Evolutionary conservation across 2,329 filamentous ascomycete genomes (phyloP), one percentile per base, ranked within the genome.

Genomic region (Purpureocillium lavendulum): DNA sequence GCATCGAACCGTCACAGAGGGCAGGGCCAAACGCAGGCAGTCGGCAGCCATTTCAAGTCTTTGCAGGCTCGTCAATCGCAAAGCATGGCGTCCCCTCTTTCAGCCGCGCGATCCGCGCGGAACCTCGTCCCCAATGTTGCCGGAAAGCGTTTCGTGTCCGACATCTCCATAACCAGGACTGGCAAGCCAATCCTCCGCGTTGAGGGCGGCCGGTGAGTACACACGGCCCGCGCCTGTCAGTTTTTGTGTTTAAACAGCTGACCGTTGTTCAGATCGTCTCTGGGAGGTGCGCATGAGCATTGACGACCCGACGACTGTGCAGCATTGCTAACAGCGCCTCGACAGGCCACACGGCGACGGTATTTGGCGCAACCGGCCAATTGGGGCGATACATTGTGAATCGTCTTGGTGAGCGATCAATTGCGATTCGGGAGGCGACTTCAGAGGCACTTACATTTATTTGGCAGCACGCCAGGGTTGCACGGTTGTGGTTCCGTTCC

Each of bases 311-410:
- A n/a, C n/a, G n/a, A n/a, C n/a, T n/a, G 30, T 28, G 39, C 35
- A 36, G 45, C 43, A 42, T 48, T 38, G 40, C 55, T 59, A 51
- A 61, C 47, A 41, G 43, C 43, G 37, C 39, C 6, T 5, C 10
- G 43, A 51, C 65, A 87, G 90, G 90, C 51, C 88, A 97, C 68
- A 96, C 89, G 47, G 90, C 86, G 45, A 98, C 92, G 43, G 90
- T 98, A 55, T 98, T 98, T 67, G 92, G 92, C 66, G 92, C 92
- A 57, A 96, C 89, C 45, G 92, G 92, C 49, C 90, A 94, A 63
- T 71, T 98, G 40, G 92, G 92, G 59, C 82, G 92, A 60, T 98
- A 98, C 65, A 94, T 98, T 59, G 92, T 98, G 59, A 95, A 96
- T 69, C 79, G 87, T 62, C 75, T 98, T 59, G 88, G 88, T 75